Evolutionary conservation across 2,329 filamentous ascomycete species (phyloP), one percentile per base, ranked within the genome.

Genomic region (Pezicula carpinea): DNA sequence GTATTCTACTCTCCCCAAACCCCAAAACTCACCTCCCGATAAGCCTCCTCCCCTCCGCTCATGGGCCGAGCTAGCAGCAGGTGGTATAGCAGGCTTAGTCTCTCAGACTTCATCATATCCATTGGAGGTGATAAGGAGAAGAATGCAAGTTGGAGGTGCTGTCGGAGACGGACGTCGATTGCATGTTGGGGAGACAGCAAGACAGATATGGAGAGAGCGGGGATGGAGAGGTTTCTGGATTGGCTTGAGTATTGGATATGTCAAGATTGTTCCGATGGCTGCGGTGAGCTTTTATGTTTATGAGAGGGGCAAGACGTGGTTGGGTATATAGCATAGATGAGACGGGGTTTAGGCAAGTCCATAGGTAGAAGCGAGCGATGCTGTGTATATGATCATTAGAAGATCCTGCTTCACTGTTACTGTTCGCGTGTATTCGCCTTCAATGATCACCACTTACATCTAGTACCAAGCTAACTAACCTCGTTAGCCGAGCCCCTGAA

Each of bases 71-170:
- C 78, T 99, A 5, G 75, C 78, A 3, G 83, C 90, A 0, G 93
- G 93, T 40, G 93, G 91, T 1, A 66, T 93, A 8, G 91, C 93
- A 0, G 93, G 93, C 2, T 73, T 96, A 50, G 82, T 96, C 1
- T 91, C 89, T 6, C 93, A 99, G 67, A 96, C 92, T 0, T 81
- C 85, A 0, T 95, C 91, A 14, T 99, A 99, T 65, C 93, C 93
- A 5, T 75, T 99, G 3, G 93, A 99, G 66, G 89, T 99, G 14
- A 86, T 97, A 49, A 76, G 93, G 50, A 78, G 93, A 53, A 78
- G 93, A 40, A 97, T 99, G 92, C 93, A 99, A 65, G 93, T 99
- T 13, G 88, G 89, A 40, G 93, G 92, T 10, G 91, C 92, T 0
- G 89, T 97, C 1, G 93, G 93, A 1, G 91, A 97, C 64, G 91